These are phyloP conservation scores for Penicillium crystallinum DNA, from an alignment of 495 filamentous ascomycete genomes.

Conservation along the genomic window DNA sequence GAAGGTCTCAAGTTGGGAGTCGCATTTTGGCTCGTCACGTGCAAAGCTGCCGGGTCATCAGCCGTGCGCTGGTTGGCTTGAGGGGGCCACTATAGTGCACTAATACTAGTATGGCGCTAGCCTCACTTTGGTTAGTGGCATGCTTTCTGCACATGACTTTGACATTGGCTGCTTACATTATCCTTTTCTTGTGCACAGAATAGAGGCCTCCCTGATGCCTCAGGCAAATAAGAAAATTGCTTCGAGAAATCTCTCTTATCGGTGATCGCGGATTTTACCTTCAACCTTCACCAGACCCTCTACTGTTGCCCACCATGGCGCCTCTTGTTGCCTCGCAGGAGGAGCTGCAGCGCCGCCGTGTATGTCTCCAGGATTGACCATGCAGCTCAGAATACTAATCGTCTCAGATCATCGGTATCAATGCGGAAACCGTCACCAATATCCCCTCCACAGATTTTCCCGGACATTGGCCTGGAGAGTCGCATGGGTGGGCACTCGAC, in stretches of 20 bases:
- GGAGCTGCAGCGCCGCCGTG: constrained; percentile 48
- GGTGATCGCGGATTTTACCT: constrained; percentile 32
- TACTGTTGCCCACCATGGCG: constrained; percentile 36
- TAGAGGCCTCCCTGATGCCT: constrained; percentile 21
- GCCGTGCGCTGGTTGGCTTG: constrained; percentile 35
- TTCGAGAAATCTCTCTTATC: constrained; percentile 36
- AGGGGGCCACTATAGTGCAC: constrained; percentile 17
- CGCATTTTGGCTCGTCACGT: constrained; percentile 44
- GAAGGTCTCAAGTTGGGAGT: constrained; percentile 32
- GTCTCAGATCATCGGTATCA: constrained; percentile 72
- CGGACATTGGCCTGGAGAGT: constrained; percentile 83
- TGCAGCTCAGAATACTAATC: constrained; percentile 11
- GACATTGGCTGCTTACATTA: background rate
- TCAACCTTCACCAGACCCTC: constrained; percentile 12
- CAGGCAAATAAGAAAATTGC: constrained; percentile 28
- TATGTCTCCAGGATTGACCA: constrained; percentile 17
- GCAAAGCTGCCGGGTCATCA: constrained; percentile 39
- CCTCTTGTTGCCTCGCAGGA: constrained; percentile 43
- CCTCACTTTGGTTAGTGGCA: background rate
- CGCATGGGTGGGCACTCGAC: constrained; percentile 78
- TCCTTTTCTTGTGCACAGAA: constrained; percentile 5
- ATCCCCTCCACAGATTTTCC: constrained; percentile 87
- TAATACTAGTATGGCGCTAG: background rate
- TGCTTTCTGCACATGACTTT: background rate
- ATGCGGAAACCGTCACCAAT: constrained; percentile 82